Conservation (phyloP, 306 rosid genomes). For the Albizia julibrissin region DNA sequence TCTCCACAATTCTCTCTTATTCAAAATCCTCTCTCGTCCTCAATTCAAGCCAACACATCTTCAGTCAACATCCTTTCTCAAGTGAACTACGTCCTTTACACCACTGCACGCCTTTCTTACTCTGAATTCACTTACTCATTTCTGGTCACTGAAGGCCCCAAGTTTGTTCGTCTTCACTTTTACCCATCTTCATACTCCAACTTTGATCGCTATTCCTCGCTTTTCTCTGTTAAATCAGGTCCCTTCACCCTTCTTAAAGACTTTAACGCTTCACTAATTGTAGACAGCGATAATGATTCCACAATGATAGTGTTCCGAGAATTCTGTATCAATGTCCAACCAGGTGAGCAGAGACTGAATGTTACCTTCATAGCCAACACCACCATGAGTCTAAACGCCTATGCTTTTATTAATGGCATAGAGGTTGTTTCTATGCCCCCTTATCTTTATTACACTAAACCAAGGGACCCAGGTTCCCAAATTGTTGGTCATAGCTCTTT, state of each 20-base stretch:
- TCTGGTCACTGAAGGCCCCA: slow-evolving; percentile 23
- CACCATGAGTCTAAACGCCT: not conserved
- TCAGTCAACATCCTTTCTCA: not conserved
- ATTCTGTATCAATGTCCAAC: slow-evolving; percentile 25
- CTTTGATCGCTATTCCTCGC: slow-evolving; percentile 12
- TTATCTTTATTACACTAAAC: slow-evolving; percentile 37
- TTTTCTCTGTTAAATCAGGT: slow-evolving; percentile 18
- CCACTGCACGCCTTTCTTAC: not conserved
- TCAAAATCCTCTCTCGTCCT: not conserved
- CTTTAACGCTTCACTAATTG: slow-evolving; percentile 39
- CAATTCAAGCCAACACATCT: not conserved
- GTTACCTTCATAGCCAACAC: slow-evolving; percentile 43
- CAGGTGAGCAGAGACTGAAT: slow-evolving; percentile 16
- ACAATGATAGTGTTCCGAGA: not conserved
- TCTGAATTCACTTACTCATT: slow-evolving; percentile 32
- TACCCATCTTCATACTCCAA: not conserved
- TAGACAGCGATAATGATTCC: not conserved
- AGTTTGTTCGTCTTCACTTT: slow-evolving; percentile 47
- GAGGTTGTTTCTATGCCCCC: slow-evolving; percentile 66
- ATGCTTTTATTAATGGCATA: slow-evolving; percentile 57
- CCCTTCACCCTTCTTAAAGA: slow-evolving; percentile 43
- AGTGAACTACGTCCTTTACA: not conserved
- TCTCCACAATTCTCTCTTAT: not conserved
- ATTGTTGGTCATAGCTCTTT: not conserved
- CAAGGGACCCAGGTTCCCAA: fast-evolving